Evolutionary conservation across 805 yeast genomes (phyloP).

Genomic region (Nakazawaea anatomiae): DNA sequence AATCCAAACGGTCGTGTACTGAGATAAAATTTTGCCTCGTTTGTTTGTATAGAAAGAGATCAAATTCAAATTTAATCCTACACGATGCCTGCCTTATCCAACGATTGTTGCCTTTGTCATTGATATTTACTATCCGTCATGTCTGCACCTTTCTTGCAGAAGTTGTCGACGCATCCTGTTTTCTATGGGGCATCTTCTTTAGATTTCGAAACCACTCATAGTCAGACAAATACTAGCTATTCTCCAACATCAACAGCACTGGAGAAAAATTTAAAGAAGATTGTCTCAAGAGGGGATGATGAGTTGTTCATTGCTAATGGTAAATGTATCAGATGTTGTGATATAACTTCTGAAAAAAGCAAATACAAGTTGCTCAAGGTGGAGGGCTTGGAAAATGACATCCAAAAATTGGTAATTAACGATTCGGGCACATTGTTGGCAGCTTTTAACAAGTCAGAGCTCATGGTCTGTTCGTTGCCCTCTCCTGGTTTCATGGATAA

Average conservation of each 20-base stretch:
- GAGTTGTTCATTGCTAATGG: conserved; percentile 27
- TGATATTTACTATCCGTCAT: not conserved
- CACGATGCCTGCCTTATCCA: too few relatives aligned
- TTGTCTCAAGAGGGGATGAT: conserved; percentile 4
- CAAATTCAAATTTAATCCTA: too few relatives aligned
- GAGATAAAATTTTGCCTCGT: too few relatives aligned
- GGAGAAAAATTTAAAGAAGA: not conserved
- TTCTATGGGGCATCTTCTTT: not conserved
- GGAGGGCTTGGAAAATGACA: conserved; percentile 14
- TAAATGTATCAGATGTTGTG: conserved; percentile 25
- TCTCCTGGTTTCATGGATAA: conserved; percentile 11
- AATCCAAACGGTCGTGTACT: too few relatives aligned
- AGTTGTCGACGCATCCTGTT: conserved; percentile 1
- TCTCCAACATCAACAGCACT: too few relatives aligned
- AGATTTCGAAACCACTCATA: not conserved
- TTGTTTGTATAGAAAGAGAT: too few relatives aligned
- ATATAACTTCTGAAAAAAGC: conserved; percentile 16
- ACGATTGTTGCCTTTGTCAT: too few relatives aligned
- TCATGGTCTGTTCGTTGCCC: conserved; percentile 22
- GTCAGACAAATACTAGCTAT: too few relatives aligned
- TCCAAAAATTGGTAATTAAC: conserved; percentile 21
- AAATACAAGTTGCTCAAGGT: conserved; percentile 20
- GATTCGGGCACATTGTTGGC: conserved; percentile 26
- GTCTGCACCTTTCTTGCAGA: not conserved
- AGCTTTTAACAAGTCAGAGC: conserved; percentile 17